Percentiles rank a stretch among this genome's conserved stretches.
Conservation (phyloP, 164 flowering plant species). For the Santalum album region DNA sequence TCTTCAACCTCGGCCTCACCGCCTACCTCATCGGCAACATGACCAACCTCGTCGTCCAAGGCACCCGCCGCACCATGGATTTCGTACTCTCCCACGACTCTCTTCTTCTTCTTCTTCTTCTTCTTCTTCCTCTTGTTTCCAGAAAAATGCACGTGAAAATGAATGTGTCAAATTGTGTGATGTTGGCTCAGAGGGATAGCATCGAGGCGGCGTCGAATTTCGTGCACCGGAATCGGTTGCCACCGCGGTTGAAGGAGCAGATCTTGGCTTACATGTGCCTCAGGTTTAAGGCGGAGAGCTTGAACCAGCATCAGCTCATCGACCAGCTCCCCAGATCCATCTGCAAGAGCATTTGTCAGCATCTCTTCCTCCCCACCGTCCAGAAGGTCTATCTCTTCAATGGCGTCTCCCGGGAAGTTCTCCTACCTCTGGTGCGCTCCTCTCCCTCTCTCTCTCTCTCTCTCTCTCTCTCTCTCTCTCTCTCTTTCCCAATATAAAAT, state of each 20-base stretch:
- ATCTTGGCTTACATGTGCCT: constrained; percentile 86
- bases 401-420: constrained; percentile 56
- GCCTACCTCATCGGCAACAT: constrained; percentile 95
- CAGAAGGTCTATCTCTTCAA: constrained; percentile 71
- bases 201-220: constrained; percentile 82
- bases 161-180: too few relatives aligned
- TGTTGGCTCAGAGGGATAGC: constrained; percentile 93
- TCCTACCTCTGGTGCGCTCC: constrained; percentile 45
- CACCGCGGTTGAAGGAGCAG: constrained; percentile 64
- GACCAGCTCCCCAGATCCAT: constrained; percentile 88
- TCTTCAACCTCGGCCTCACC: constrained; percentile 84
- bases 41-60: constrained; percentile 94
- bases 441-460: background rate
- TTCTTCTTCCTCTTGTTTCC: background rate
- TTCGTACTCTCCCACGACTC: constrained; percentile 47
- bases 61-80: constrained; percentile 92
- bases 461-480: background rate
- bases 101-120: background rate
- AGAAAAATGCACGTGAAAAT: too few relatives aligned
- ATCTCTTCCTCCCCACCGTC: constrained; percentile 69
- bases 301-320: constrained; percentile 73
- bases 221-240: constrained; percentile 65
- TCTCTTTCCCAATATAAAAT: too few relatives aligned
- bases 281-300: constrained; percentile 81
- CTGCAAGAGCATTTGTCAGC: constrained; percentile 67